phyloP scores from a whole-genome alignment of 108 stramenopile species.

The Nannochloropsis granulata region DNA sequence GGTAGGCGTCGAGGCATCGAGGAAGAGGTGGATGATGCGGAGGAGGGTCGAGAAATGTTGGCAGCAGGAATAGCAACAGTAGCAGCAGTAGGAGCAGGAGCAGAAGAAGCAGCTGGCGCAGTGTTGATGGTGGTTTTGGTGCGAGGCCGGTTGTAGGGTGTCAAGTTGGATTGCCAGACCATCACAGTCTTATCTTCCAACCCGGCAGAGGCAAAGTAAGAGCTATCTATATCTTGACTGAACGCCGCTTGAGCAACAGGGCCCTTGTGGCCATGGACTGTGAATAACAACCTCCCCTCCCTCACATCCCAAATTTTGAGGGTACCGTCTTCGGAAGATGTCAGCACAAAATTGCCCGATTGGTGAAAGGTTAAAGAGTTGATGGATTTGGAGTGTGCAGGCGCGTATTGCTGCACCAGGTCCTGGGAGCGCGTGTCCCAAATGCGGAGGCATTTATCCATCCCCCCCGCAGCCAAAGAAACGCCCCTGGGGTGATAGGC shows the following conservation, averaged over 20 bases:
- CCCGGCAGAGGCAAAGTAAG: slow-evolving; percentile 38
- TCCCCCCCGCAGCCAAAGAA: slow-evolving; percentile 27
- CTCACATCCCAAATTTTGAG: slow-evolving; percentile 48
- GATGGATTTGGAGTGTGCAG: slow-evolving; percentile 31
- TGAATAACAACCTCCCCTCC: slow-evolving; percentile 49
- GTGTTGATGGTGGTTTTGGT: background rate
- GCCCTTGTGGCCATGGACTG: slow-evolving; percentile 44
- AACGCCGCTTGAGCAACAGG: slow-evolving; percentile 19
- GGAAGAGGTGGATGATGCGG: too few relatives aligned
- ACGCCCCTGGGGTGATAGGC: slow-evolving; percentile 30
- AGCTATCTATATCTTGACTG: slow-evolving; percentile 14
- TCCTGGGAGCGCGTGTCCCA: slow-evolving; percentile 40
- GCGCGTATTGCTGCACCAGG: slow-evolving; percentile 47
- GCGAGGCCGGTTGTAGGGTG: background rate
- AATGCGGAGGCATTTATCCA: slow-evolving; percentile 21
- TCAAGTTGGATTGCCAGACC: slow-evolving; percentile 35
- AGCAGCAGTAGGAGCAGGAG: background rate
- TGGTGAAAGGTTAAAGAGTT: slow-evolving; percentile 30
- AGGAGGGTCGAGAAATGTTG: too few relatives aligned
- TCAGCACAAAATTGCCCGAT: slow-evolving; percentile 41
- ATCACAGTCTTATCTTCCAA: slow-evolving; percentile 37
- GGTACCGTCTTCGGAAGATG: slow-evolving; percentile 37
- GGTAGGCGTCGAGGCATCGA: background rate
- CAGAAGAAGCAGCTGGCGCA: background rate
- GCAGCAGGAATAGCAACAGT: too few relatives aligned